A percentile compares a stretch with the other conserved stretches of the same genome.
These are phyloP conservation scores for Cryomyces minteri DNA, from an alignment of 495 filamentous ascomycete genomes.

Conservation along the genomic window DNA sequence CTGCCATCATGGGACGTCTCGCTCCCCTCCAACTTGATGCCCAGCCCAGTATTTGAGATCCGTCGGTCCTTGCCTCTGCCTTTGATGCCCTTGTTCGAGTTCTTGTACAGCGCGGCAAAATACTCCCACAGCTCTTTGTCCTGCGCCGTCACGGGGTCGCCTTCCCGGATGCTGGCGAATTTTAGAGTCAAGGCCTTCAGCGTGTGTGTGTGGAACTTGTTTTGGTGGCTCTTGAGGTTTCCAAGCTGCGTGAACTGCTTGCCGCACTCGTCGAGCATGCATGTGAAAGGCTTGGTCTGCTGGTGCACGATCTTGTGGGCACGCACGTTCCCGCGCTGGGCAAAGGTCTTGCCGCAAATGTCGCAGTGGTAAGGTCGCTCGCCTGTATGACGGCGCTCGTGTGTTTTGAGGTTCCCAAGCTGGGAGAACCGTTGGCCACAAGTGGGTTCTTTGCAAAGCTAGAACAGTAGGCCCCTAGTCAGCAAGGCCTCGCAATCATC, in stretches of 20 bases:
- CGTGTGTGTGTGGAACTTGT: constrained; percentile 67
- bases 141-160: constrained; percentile 38
- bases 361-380: constrained; percentile 75
- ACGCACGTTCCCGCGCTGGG: constrained; percentile 71
- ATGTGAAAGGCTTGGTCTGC: constrained; percentile 59
- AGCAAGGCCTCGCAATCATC: neutral
- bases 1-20: no score
- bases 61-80: constrained; percentile 69
- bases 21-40: no score
- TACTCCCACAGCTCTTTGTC: constrained; percentile 77
- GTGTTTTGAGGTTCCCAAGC: constrained; percentile 79
- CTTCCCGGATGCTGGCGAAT: constrained; percentile 47
- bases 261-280: constrained; percentile 59
- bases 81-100: constrained; percentile 87
- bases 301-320: constrained; percentile 74
- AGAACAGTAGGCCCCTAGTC: constrained; percentile 4
- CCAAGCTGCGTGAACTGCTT: constrained; percentile 82
- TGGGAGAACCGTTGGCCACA: constrained; percentile 77
- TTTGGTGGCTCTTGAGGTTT: constrained; percentile 88
- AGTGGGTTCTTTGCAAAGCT: constrained; percentile 56
- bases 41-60: neutral
- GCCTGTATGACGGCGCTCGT: constrained; percentile 72
- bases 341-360: constrained; percentile 64
- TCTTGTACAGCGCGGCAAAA: constrained; percentile 77
- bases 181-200: constrained; percentile 53